Conservation (phyloP, 768 basidiomycete species). For the Calocera cornea region DNA sequence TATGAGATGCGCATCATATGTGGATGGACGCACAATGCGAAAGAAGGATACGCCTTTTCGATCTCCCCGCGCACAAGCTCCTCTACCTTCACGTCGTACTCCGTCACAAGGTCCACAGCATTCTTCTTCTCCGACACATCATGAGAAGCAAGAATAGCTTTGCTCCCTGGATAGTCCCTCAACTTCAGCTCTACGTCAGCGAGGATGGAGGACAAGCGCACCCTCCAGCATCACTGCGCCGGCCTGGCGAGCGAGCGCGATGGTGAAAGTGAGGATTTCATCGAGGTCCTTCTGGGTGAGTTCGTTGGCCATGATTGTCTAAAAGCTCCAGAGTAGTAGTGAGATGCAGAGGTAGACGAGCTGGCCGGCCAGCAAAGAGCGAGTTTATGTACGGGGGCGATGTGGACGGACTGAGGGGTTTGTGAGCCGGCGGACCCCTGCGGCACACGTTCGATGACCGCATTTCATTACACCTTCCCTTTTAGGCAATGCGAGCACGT, state of each 20-base stretch:
- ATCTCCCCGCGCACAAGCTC: constrained; percentile 65
- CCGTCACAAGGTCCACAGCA: constrained; percentile 85
- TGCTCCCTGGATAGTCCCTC: constrained; percentile 29
- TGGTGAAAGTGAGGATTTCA: constrained; percentile 52
- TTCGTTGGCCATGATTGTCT: neutral
- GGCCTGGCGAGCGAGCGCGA: constrained; percentile 56
- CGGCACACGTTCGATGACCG: constrained; percentile 1
- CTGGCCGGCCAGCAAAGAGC: neutral
- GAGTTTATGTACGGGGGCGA: too few species aligned
- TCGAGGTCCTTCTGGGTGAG: constrained; percentile 37
- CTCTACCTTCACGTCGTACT: constrained; percentile 87
- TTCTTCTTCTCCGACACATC: constrained; percentile 75
- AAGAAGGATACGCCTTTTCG: constrained; percentile 49
- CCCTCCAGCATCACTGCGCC: constrained; percentile 66
- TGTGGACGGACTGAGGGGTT: neutral
- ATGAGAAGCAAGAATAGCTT: constrained; percentile 50
- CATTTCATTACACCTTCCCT: neutral
- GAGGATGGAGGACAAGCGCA: neutral
- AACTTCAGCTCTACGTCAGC: constrained; percentile 9
- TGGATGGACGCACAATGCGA: constrained; percentile 58
- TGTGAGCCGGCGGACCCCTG: neutral
- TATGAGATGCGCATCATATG: neutral
- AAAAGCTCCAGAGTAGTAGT: too few species aligned
- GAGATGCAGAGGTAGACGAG: neutral
- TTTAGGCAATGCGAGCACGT: neutral